Percentiles rank a stretch among this genome's conserved stretches.
These are phyloP conservation scores for Nicotiana undulata DNA, from an alignment of 257 asterid species.

Conservation along the genomic window DNA sequence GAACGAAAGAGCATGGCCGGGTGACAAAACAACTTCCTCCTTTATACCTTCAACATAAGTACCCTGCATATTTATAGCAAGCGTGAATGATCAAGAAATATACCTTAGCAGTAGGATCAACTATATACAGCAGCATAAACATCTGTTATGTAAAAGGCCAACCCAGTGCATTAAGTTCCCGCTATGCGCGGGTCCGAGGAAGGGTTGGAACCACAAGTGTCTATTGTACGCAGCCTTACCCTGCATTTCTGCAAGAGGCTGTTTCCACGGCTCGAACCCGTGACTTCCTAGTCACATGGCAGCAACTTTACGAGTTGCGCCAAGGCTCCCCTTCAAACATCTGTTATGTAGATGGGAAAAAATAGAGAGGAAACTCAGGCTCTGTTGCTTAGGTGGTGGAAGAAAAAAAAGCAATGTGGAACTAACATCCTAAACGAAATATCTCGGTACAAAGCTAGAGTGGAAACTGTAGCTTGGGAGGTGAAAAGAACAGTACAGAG, in stretches of 20 bases:
- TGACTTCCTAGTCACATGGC: too few species aligned
- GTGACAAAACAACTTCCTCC: constrained; percentile 98
- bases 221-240: too few species aligned
- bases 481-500: not conserved
- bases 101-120: not conserved
- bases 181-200: too few species aligned
- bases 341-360: not conserved
- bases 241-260: too few species aligned
- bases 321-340: not conserved
- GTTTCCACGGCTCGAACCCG: too few species aligned
- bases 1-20: constrained; percentile 98
- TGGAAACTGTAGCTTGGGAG: not conserved
- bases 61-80: constrained; percentile 47
- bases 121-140: not conserved
- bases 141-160: not conserved
- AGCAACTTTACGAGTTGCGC: too few species aligned
- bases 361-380: not conserved
- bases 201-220: too few species aligned
- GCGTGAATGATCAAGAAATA: not conserved
- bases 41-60: constrained; percentile 98
- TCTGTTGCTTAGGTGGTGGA: not conserved
- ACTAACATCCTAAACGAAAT: not conserved
- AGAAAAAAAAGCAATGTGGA: not conserved
- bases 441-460: not conserved
- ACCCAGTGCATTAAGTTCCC: too few species aligned